Conservation (phyloP, 352 stramenopile genomes). For the Pythium vanterpoolii region DNA sequence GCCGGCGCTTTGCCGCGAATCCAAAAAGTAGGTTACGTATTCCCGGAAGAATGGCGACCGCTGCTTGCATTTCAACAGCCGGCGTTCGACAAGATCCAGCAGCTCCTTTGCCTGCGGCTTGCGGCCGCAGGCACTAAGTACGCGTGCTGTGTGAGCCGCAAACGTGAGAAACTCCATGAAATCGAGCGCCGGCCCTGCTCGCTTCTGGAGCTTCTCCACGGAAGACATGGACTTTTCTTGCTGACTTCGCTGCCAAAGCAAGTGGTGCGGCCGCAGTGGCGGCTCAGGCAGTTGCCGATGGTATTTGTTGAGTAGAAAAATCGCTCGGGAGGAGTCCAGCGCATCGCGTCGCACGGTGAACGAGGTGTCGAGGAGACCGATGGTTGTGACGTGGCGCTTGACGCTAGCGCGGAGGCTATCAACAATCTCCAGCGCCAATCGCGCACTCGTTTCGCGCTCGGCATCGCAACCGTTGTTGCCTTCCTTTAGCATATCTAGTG, state of each 20-base stretch:
- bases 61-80: conserved; percentile 11
- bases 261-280: background rate
- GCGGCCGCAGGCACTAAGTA: background rate
- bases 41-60: background rate
- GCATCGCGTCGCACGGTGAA: background rate
- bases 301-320: conserved; percentile 8
- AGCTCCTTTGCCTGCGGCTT: conserved; percentile 5
- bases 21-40: conserved; percentile 1
- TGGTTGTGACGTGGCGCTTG: background rate
- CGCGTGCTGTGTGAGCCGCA: background rate
- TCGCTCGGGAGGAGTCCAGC: background rate
- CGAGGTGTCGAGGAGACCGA: background rate
- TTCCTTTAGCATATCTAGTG: conserved; percentile 1
- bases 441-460: background rate
- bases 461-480: background rate
- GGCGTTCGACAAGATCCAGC: conserved; percentile 8
- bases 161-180: conserved; percentile 11
- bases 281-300: conserved; percentile 5
- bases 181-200: background rate
- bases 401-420: background rate
- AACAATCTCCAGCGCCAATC: background rate
- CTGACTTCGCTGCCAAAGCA: background rate
- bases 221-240: background rate
- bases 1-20: background rate
- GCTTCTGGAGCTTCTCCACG: conserved; percentile 1